These are phyloP conservation scores for Ustilago hordei DNA, from an alignment of 1,284 basidiomycete species.

Conservation along the genomic window DNA sequence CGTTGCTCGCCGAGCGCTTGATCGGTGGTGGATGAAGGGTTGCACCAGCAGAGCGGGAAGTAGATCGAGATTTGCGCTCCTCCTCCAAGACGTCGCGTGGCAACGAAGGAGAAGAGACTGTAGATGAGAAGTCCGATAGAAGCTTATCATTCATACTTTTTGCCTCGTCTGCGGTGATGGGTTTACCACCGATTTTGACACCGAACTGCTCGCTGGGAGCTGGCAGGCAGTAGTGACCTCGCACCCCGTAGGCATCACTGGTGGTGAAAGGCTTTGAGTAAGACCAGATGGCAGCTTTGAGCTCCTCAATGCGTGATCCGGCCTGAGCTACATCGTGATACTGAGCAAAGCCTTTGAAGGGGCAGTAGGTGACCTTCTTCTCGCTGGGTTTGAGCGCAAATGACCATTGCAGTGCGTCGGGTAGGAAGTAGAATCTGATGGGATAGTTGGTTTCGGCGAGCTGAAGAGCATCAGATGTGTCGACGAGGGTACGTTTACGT, in stretches of 20 bases:
- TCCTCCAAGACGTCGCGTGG: constrained; percentile 32
- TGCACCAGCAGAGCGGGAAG: background rate
- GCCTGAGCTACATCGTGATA: constrained; percentile 35
- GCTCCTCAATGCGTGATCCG: constrained; percentile 19
- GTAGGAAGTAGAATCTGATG: constrained; percentile 45
- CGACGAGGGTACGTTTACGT: constrained; percentile 29
- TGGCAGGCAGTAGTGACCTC: constrained; percentile 37
- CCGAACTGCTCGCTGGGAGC: constrained; percentile 26
- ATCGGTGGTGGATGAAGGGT: constrained; percentile 30
- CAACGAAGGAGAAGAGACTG: constrained; percentile 28
- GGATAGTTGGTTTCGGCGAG: constrained; percentile 48
- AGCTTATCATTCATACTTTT: constrained; percentile 16
- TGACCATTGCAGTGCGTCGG: constrained; percentile 32
- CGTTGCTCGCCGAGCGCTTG: constrained; percentile 27
- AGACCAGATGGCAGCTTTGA: constrained; percentile 42
- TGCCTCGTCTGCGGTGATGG: constrained; percentile 20
- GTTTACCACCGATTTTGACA: constrained; percentile 30
- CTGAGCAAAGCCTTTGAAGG: constrained; percentile 47
- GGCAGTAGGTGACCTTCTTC: constrained; percentile 41
- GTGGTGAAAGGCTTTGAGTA: constrained; percentile 37
- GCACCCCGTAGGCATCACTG: constrained; percentile 31
- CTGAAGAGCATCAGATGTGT: constrained; percentile 32
- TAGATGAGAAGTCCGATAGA: constrained; percentile 19
- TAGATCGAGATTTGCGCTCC: constrained; percentile 17
- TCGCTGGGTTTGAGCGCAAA: constrained; percentile 34